These are phyloP conservation scores for Aspergillus melleus DNA, from an alignment of 2,329 filamentous ascomycete species.

Conservation along the genomic window DNA sequence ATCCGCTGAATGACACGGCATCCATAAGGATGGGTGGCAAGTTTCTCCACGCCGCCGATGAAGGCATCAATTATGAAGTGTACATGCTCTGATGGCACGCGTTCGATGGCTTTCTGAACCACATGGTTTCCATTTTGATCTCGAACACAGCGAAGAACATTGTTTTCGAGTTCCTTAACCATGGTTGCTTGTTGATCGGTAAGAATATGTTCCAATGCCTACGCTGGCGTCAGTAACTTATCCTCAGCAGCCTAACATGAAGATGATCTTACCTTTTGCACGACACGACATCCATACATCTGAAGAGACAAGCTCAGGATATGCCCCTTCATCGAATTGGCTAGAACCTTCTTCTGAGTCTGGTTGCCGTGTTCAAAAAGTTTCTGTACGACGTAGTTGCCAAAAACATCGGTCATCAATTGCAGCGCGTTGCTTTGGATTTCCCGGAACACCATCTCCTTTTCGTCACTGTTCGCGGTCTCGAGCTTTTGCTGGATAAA, in stretches of 20 bases:
- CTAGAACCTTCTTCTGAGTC: constrained; percentile 83
- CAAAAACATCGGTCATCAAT: constrained; percentile 94
- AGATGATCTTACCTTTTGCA: constrained; percentile 71
- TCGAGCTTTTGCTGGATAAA: constrained; percentile 95
- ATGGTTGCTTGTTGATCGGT: constrained; percentile 87
- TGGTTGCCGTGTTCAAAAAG: constrained; percentile 96
- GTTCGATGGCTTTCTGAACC: constrained; percentile 87
- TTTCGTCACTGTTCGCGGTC: constrained; percentile 92
- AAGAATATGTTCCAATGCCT: constrained; percentile 86
- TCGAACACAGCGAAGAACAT: constrained; percentile 75
- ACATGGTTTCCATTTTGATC: constrained; percentile 96
- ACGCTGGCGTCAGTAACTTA: constrained; percentile 24
- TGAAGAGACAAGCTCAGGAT: constrained; percentile 77
- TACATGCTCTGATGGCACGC: constrained; percentile 74
- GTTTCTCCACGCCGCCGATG: constrained; percentile 68
- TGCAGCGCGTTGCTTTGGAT: constrained; percentile 81
- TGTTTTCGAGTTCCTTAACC: constrained; percentile 75
- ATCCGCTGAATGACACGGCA: constrained; percentile 93
- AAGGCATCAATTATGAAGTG: constrained; percentile 83
- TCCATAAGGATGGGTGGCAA: constrained; percentile 79
- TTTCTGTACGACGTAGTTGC: constrained; percentile 98
- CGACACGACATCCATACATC: constrained; percentile 92
- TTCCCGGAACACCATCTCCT: constrained; percentile 84
- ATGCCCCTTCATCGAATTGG: constrained; percentile 82
- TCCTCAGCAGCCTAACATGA: background rate